phyloP scores from a whole-genome alignment of 1,284 basidiomycete species.

The Moniliophthora roreri region DNA sequence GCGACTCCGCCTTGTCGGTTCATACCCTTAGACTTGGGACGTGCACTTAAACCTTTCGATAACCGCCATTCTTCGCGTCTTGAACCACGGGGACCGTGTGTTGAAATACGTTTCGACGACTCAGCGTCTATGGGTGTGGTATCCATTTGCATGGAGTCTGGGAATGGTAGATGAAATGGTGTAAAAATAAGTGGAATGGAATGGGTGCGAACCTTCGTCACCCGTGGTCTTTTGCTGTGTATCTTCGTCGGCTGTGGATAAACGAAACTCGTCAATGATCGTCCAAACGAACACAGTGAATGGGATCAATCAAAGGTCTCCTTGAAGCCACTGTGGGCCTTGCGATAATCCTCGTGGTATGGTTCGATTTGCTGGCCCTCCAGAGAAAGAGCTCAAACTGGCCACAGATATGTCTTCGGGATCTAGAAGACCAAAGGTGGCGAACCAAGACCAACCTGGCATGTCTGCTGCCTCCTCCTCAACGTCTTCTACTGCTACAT shows the following conservation, averaged over 20 bases:
- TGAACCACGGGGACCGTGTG: conserved; percentile 71
- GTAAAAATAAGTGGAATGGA: background rate
- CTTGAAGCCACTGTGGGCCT: conserved; percentile 11
- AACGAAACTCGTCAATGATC: conserved; percentile 33
- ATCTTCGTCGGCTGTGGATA: conserved; percentile 30
- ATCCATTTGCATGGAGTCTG: conserved; percentile 61
- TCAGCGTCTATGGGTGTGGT: conserved; percentile 20
- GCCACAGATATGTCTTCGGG: conserved; percentile 53
- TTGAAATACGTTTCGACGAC: conserved; percentile 54
- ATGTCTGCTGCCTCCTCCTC: conserved; percentile 36
- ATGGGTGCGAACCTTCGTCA: conserved; percentile 12
- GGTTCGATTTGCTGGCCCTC: conserved; percentile 6
- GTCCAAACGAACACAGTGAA: conserved; percentile 28
- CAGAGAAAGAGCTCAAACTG: conserved; percentile 35
- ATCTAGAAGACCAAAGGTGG: conserved; percentile 56
- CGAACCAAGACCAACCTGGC: conserved; percentile 69
- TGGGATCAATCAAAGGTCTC: conserved; percentile 24
- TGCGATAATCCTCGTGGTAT: background rate
- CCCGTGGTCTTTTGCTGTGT: background rate
- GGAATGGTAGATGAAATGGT: conserved; percentile 17
- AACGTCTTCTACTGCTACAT: conserved; percentile 35
- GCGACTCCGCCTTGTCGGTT: conserved; percentile 66
- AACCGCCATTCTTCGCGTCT: conserved; percentile 72
- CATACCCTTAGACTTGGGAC: conserved; percentile 51
- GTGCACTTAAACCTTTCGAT: conserved; percentile 65